Conservation (phyloP, 768 basidiomycete genomes). For the Naematelia encephala region DNA sequence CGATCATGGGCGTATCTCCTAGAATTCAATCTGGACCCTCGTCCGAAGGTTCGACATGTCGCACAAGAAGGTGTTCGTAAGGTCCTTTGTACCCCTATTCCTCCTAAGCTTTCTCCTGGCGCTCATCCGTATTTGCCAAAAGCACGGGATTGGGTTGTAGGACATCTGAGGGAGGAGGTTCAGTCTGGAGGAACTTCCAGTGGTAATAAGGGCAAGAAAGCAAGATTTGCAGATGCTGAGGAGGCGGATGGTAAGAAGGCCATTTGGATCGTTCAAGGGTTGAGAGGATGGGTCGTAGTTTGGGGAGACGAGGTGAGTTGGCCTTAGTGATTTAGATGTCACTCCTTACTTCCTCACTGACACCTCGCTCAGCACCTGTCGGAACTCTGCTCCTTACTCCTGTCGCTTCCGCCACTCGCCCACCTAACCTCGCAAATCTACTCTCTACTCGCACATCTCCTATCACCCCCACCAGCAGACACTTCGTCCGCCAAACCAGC, state of each 20-base stretch:
- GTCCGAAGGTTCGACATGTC: conserved; percentile 90
- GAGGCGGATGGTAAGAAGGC: conserved; percentile 66
- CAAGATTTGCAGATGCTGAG: conserved; percentile 57
- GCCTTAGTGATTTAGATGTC: not conserved
- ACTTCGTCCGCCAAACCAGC: conserved; percentile 28
- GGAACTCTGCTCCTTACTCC: conserved; percentile 65
- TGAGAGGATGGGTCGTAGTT: conserved; percentile 60
- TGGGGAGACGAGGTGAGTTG: conserved; percentile 63
- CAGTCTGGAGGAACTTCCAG: conserved; percentile 49
- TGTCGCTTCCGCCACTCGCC: conserved; percentile 77
- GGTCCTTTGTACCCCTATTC: conserved; percentile 69
- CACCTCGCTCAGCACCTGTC: conserved; percentile 61
- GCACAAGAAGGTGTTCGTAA: conserved; percentile 82
- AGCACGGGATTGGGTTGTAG: conserved; percentile 74
- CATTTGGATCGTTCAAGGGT: conserved; percentile 55
- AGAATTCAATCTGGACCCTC: conserved; percentile 74
- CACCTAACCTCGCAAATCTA: conserved; percentile 87
- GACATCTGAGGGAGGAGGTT: conserved; percentile 64
- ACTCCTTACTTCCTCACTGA: not conserved
- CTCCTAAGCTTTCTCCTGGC: conserved; percentile 59
- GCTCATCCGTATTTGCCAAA: conserved; percentile 81
- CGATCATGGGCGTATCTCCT: conserved; percentile 82
- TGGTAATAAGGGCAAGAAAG: conserved; percentile 58
- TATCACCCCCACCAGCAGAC: conserved; percentile 53
- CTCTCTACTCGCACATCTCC: conserved; percentile 76